These are phyloP conservation scores for Talaromyces sp. DNA, from an alignment of 2,329 filamentous ascomycete species.

Conservation along the genomic window DNA sequence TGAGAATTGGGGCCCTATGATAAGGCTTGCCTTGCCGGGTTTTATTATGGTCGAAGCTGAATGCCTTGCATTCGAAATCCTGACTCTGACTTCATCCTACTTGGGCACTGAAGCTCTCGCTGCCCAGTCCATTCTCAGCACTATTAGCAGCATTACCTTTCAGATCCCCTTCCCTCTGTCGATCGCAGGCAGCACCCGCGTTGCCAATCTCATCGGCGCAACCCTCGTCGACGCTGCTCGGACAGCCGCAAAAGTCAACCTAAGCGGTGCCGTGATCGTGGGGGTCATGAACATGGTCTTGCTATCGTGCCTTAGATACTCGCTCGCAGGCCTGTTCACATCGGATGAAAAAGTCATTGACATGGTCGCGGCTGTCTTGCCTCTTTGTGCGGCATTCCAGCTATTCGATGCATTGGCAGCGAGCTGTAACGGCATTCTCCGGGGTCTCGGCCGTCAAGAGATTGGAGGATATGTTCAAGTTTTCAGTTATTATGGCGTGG, in stretches of 20 bases:
- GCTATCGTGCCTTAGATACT: constrained; percentile 61
- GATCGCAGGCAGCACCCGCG: constrained; percentile 79
- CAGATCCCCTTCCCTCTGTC: constrained; percentile 89
- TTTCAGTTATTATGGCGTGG: constrained; percentile 78
- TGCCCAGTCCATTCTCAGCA: constrained; percentile 79
- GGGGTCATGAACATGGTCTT: constrained; percentile 72
- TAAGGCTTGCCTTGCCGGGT: constrained; percentile 78
- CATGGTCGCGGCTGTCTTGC: constrained; percentile 64
- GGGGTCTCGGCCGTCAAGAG: constrained; percentile 81
- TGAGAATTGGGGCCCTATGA: constrained; percentile 75
- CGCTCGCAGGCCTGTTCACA: constrained; percentile 76
- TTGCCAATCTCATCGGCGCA: constrained; percentile 89
- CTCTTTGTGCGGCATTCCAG: constrained; percentile 81
- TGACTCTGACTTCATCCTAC: constrained; percentile 75
- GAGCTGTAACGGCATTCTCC: constrained; percentile 75
- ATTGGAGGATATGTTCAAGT: constrained; percentile 87
- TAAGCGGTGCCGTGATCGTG: constrained; percentile 62
- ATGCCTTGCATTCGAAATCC: constrained; percentile 85
- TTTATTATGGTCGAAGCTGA: constrained; percentile 93
- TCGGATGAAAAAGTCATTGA: constrained; percentile 62
- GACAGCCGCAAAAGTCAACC: constrained; percentile 70
- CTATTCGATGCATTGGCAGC: constrained; percentile 77
- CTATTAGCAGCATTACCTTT: constrained; percentile 72
- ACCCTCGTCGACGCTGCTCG: constrained; percentile 74
- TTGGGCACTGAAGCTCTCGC: constrained; percentile 75